Conservation (phyloP, 192 early-diverging fungal species). For the Coemansia umbellata region DNA sequence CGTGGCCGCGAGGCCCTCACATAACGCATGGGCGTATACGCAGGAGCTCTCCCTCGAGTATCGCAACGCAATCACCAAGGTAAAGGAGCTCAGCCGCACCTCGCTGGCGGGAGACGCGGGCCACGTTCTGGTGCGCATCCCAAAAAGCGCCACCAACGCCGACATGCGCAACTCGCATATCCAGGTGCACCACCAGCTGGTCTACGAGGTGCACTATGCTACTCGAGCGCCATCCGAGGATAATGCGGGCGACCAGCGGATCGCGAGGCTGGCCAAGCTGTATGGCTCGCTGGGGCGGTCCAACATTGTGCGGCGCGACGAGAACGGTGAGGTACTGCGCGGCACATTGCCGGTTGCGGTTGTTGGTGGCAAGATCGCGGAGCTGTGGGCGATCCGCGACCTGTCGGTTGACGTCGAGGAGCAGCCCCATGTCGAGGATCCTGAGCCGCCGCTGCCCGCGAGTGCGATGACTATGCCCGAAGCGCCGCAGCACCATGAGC, state of each 20-base stretch:
- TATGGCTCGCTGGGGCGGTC: constrained; percentile 7
- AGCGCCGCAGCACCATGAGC: too few species aligned
- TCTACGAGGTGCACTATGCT: constrained; percentile 34
- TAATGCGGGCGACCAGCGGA: constrained; percentile 1
- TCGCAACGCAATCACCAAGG: constrained; percentile 25
- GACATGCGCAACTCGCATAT: constrained; percentile 45
- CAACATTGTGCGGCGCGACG: constrained; percentile 38
- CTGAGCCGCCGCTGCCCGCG: not conserved
- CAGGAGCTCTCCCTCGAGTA: constrained; percentile 21
- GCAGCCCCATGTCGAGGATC: not conserved
- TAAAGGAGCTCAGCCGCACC: constrained; percentile 17
- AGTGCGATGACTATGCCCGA: too few species aligned
- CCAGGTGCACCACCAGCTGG: constrained; percentile 45
- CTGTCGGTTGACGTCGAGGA: constrained; percentile 3
- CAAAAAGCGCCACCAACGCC: not conserved
- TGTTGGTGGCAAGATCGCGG: constrained; percentile 16
- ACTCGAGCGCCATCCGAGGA: not conserved
- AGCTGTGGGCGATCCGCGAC: constrained; percentile 30
- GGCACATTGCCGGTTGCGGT: constrained; percentile 37
- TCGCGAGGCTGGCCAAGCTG: constrained; percentile 16
- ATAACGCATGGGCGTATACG: constrained; percentile 28
- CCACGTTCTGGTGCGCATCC: constrained; percentile 4
- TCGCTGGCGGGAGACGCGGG: constrained; percentile 12
- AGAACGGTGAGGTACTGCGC: not conserved
- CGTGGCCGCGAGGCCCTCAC: constrained; percentile 1